Evolutionary conservation across 1,284 basidiomycete species (phyloP).

Genomic region (Pholiota adiposa): DNA sequence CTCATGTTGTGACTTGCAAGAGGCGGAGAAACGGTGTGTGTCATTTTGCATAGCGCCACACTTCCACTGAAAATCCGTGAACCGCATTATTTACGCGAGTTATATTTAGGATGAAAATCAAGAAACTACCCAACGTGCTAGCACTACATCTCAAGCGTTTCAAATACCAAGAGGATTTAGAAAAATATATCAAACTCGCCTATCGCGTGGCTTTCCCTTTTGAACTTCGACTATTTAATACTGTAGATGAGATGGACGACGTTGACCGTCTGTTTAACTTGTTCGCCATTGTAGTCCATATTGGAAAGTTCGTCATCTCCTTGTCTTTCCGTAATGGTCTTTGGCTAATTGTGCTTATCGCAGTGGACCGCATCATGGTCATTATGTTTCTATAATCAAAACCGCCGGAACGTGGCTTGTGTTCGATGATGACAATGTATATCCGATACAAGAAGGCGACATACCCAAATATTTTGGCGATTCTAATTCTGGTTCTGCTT

Average conservation of each 20-base stretch:
- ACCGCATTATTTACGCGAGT: conserved; percentile 14
- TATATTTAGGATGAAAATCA: conserved; percentile 90
- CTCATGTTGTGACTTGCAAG: conserved; percentile 93
- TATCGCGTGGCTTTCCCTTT: conserved; percentile 97
- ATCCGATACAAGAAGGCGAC: conserved; percentile 85
- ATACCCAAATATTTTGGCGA: conserved; percentile 97
- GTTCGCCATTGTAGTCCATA: conserved; percentile 96
- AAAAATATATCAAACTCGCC: conserved; percentile 90
- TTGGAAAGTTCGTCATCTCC: conserved; percentile 80
- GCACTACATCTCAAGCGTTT: conserved; percentile 97
- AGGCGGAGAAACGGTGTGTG: conserved; percentile 91
- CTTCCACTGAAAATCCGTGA: background rate
- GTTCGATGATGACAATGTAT: conserved; percentile 95
- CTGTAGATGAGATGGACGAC: conserved; percentile 90
- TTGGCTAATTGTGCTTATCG: conserved; percentile 17
- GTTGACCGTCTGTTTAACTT: conserved; percentile 92
- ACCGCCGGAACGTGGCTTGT: conserved; percentile 87
- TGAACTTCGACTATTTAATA: conserved; percentile 94
- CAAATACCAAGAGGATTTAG: conserved; percentile 93
- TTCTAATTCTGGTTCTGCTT: conserved; percentile 86
- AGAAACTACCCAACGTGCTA: conserved; percentile 91
- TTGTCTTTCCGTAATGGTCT: conserved; percentile 14
- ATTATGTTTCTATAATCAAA: conserved; percentile 95
- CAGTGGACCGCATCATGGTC: conserved; percentile 95
- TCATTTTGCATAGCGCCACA: conserved; percentile 2